Evolutionary conservation across 2,329 filamentous ascomycete genomes (phyloP).

Genomic region (Aspergillus texensis): DNA sequence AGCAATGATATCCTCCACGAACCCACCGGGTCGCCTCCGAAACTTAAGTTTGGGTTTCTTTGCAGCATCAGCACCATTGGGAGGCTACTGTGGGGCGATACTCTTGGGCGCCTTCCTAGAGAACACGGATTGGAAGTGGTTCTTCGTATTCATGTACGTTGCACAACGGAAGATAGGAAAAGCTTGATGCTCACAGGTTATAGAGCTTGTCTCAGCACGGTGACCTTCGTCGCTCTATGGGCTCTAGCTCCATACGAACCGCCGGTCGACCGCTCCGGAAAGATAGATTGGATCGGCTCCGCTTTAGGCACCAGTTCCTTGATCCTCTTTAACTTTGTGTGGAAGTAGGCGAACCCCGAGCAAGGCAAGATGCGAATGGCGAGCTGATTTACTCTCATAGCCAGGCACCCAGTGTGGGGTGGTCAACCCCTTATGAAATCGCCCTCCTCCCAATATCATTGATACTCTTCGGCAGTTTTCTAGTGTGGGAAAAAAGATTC

Average conservation of each 20-base stretch:
- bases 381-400: conserved; percentile 16
- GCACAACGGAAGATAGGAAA: neutral
- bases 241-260: conserved; percentile 31
- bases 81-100: conserved; percentile 47
- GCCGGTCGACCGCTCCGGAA: conserved; percentile 40
- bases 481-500: conserved; percentile 47
- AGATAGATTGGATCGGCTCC: conserved; percentile 46
- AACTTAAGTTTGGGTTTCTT: conserved; percentile 53
- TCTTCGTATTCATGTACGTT: conserved; percentile 45
- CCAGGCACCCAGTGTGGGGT: conserved; percentile 52
- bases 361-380: neutral
- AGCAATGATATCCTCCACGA: conserved; percentile 52
- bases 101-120: conserved; percentile 45
- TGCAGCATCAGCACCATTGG: conserved; percentile 51
- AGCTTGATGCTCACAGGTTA: neutral
- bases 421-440: conserved; percentile 48
- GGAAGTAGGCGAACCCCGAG: conserved; percentile 46
- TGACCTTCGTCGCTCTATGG: conserved; percentile 28
- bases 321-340: conserved; percentile 55
- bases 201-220: conserved; percentile 27
- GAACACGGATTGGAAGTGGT: conserved; percentile 43
- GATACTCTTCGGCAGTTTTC: conserved; percentile 35
- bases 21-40: conserved; percentile 50
- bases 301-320: conserved; percentile 44
- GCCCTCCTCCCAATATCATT: conserved; percentile 42